Conservation (phyloP, 257 asterid species). For the Nicotiana tabacum region DNA sequence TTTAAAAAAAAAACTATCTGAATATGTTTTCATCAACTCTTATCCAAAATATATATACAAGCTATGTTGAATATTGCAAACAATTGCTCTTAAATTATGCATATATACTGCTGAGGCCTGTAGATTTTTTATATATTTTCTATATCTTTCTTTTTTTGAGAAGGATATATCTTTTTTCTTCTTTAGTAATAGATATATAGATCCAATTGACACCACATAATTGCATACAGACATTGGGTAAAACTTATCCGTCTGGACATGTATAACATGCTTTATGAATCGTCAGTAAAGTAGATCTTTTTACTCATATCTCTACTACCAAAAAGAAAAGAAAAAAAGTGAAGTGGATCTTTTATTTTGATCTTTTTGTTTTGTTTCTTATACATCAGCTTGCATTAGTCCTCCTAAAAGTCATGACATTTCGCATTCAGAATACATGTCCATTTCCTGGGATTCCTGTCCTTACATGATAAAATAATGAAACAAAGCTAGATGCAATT, state of each 20-base stretch:
- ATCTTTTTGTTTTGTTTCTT: conserved; percentile 5
- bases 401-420: not conserved
- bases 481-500: not conserved
- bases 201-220: not conserved
- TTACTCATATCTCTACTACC: not conserved
- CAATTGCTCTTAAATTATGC: not conserved
- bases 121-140: not conserved
- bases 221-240: not conserved
- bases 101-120: not conserved
- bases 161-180: not conserved
- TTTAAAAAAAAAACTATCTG: not conserved
- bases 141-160: not conserved
- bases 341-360: not conserved
- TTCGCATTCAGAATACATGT: not conserved
- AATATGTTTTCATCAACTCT: not conserved
- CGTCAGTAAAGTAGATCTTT: not conserved
- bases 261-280: conserved; percentile 1
- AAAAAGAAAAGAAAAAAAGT: not conserved
- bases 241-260: not conserved
- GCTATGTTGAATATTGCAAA: not conserved
- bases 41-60: not conserved
- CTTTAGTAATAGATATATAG: not conserved
- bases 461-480: not conserved
- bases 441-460: not conserved
- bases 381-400: not conserved